These are phyloP conservation scores for Tricholoma bakamatsutake DNA, from an alignment of 768 basidiomycete species.

Conservation along the genomic window DNA sequence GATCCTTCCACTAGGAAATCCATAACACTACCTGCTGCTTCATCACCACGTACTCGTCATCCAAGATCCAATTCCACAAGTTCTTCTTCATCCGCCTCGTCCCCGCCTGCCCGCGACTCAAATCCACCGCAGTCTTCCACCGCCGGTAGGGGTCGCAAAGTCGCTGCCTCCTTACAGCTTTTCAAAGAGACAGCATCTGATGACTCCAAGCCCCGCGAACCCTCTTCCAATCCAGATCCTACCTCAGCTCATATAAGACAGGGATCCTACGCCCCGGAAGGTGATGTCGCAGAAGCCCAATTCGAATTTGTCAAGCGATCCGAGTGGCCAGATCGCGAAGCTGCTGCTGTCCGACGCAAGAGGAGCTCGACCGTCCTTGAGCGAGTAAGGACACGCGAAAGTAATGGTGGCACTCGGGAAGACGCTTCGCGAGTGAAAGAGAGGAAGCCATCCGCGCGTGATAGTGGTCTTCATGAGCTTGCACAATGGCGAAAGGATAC, in stretches of 20 bases:
- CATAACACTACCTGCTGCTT: constrained; percentile 30
- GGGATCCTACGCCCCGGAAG: constrained; percentile 34
- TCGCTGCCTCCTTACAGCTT: constrained; percentile 74
- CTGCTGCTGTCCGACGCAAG: constrained; percentile 62
- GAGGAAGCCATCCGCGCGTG: constrained; percentile 35
- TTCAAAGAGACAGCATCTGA: constrained; percentile 67
- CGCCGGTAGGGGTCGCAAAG: constrained; percentile 78
- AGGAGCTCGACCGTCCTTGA: constrained; percentile 60
- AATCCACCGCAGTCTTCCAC: constrained; percentile 23
- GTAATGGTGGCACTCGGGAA: constrained; percentile 18
- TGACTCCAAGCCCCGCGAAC: constrained; percentile 24
- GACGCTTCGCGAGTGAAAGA: constrained; percentile 28
- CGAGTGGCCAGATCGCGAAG: constrained; percentile 80
- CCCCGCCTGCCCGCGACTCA: constrained; percentile 25
- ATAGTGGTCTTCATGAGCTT: constrained; percentile 40
- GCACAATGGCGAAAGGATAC: constrained; percentile 55
- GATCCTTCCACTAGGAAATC: constrained; percentile 13
- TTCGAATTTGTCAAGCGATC: constrained; percentile 82
- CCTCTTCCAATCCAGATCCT: constrained; percentile 23
- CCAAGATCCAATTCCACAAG: constrained; percentile 30
- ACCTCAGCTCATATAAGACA: constrained; percentile 20
- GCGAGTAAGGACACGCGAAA: constrained; percentile 49
- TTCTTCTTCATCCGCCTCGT: constrained; percentile 28
- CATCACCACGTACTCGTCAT: constrained; percentile 25
- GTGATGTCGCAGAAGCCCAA: constrained; percentile 58